Conservation (phyloP, 2,329 filamentous ascomycete species). For the Neofusicoccum kwambonambiense region DNA sequence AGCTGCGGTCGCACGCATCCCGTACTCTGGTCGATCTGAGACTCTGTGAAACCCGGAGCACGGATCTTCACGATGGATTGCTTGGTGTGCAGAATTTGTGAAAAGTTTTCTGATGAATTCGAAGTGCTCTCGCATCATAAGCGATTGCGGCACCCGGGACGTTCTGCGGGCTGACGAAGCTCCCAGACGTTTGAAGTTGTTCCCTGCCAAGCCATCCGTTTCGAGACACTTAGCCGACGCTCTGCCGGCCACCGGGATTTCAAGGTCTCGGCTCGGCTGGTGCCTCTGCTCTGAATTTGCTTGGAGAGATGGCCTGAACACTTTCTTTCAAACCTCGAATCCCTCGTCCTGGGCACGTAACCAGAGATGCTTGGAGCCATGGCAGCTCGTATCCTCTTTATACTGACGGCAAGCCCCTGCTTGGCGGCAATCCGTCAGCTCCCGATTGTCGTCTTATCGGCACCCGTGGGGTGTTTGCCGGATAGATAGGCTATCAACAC, state of each 20-base stretch:
- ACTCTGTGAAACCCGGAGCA: neutral
- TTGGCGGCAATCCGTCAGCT: neutral
- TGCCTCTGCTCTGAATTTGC: too few relatives aligned
- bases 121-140: too few relatives aligned
- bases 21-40: neutral
- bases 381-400: neutral
- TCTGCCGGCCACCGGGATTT: neutral
- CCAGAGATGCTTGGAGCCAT: neutral
- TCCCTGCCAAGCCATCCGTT: neutral
- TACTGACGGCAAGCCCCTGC: neutral
- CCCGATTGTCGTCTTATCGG: neutral
- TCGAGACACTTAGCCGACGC: neutral
- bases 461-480: neutral
- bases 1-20: neutral
- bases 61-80: neutral
- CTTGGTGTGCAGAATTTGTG: neutral
- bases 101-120: neutral
- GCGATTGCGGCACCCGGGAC: neutral
- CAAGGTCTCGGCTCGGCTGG: neutral
- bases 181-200: conserved; percentile 9
- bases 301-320: neutral
- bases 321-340: neutral
- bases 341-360: neutral
- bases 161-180: conserved; percentile 5
- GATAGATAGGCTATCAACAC: conserved; percentile 5